These are phyloP conservation scores for Blastosporella zonata DNA, from an alignment of 1,284 basidiomycete species.

Conservation along the genomic window DNA sequence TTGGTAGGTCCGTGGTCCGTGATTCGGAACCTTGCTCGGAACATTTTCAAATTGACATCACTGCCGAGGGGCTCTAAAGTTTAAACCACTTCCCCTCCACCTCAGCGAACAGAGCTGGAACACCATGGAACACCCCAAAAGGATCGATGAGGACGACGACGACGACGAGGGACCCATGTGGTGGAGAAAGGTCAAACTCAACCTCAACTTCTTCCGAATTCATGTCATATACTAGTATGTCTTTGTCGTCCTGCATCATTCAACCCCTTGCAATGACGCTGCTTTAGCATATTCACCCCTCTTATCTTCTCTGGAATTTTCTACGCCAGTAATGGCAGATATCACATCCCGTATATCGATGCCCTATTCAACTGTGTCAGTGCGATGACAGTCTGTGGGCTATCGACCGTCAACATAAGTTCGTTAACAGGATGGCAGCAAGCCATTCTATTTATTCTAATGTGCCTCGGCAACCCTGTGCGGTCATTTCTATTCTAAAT, in stretches of 20 bases:
- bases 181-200: slow-evolving; percentile 33
- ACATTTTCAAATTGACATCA: too few relatives aligned
- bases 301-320: slow-evolving; percentile 72
- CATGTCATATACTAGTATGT: slow-evolving; percentile 46
- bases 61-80: background rate
- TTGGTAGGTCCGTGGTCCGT: too few relatives aligned
- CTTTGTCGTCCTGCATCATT: background rate
- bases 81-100: background rate
- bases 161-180: slow-evolving; percentile 17
- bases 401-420: slow-evolving; percentile 74
- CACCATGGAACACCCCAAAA: slow-evolving; percentile 12
- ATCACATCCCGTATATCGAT: slow-evolving; percentile 69
- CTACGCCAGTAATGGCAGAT: slow-evolving; percentile 69
- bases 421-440: slow-evolving; percentile 76
- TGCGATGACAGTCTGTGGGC: slow-evolving; percentile 77
- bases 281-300: slow-evolving; percentile 66
- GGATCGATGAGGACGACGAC: slow-evolving; percentile 14
- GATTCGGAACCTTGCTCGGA: too few relatives aligned
- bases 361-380: slow-evolving; percentile 74
- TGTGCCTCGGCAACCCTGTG: slow-evolving; percentile 72
- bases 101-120: too few relatives aligned
- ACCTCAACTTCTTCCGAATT: slow-evolving; percentile 73
- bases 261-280: slow-evolving; percentile 11
- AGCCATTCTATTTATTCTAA: slow-evolving; percentile 66
- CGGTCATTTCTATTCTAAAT: slow-evolving; percentile 28